Evolutionary conservation across 306 rosid species (phyloP), one percentile per base, ranked within the genome.

Genomic region (Dalbergia oliveri): DNA sequence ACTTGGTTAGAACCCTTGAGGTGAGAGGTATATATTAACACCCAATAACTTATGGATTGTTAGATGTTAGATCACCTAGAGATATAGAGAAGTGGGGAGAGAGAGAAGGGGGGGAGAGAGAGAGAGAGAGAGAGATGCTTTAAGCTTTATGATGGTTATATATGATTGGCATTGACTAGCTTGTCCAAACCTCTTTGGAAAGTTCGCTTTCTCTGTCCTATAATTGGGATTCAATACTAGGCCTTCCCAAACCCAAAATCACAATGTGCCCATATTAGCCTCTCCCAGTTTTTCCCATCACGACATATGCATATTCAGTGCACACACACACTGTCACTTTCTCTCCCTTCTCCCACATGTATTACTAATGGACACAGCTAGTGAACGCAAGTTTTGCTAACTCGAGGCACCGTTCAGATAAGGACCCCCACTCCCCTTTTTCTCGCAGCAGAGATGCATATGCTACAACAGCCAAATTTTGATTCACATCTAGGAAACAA

Each of bases 111-210:
- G 53, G 33, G 66, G 83, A 76, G 26, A 63, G 53, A 78, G 1
- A 16, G 33, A 50, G 66, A 18, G 75, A 19, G 74, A 41, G 67
- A 8, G 77, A 16, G 77, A 23, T 50, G 57, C 81, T 85, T 88
- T 0, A 4, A 4, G 5, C 7, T 37, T 84, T 2, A 14, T 85
- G 80, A 84, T 88, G 86, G 89, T 81, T 78, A 80, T 79, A 79
- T 67, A 94, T 95, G 92, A 93, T 93, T 91, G 97, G 97, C 97
- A 90, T 95, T 83, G 94, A 90, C 99, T 88, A 53, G 50, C 69
- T 90, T 91, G 99, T 91, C 97, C 94, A 81, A 89, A 91, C 87
- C 89, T 83, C 73, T 80, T 90, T 93, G 99, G 94, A 95, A 92
- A 88, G 88, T 88, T 87, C 82, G 23, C 91, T 79, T 87, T 87